phyloP scores from a whole-genome alignment of 257 asterid genomes.

The Scutellaria galericulata region DNA sequence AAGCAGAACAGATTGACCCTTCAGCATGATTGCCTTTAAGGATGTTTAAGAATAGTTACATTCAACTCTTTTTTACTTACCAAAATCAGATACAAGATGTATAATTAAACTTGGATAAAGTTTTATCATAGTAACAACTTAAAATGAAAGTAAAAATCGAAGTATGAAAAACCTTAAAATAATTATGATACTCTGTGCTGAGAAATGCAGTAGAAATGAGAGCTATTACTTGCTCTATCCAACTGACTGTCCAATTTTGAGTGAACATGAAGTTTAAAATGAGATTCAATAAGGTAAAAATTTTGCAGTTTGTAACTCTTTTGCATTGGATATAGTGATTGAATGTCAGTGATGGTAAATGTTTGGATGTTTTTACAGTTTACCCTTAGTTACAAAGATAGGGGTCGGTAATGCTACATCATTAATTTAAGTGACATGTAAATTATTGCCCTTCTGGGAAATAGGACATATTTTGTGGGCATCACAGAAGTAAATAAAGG shows the following conservation, averaged over 20 bases:
- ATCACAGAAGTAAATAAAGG: not conserved
- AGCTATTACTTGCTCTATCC: not conserved
- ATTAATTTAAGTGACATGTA: no score
- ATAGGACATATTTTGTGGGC: not conserved
- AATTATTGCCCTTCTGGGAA: not conserved
- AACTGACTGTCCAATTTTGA: conserved; percentile 7
- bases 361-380: not conserved
- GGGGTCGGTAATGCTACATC: no score
- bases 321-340: not conserved
- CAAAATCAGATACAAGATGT: not conserved
- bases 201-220: no score
- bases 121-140: not conserved
- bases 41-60: conserved; percentile 3
- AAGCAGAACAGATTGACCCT: not conserved
- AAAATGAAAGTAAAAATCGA: not conserved
- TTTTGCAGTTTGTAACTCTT: not conserved
- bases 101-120: not conserved
- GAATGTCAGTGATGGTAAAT: not conserved
- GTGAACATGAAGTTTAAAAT: not conserved
- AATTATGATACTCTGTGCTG: no score
- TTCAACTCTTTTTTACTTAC: not conserved
- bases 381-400: not conserved
- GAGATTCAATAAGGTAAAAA: not conserved
- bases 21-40: not conserved
- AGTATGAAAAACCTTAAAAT: no score